These are phyloP conservation scores for Blastocystis hominis DNA, from an alignment of 352 stramenopile genomes.

Conservation along the genomic window DNA sequence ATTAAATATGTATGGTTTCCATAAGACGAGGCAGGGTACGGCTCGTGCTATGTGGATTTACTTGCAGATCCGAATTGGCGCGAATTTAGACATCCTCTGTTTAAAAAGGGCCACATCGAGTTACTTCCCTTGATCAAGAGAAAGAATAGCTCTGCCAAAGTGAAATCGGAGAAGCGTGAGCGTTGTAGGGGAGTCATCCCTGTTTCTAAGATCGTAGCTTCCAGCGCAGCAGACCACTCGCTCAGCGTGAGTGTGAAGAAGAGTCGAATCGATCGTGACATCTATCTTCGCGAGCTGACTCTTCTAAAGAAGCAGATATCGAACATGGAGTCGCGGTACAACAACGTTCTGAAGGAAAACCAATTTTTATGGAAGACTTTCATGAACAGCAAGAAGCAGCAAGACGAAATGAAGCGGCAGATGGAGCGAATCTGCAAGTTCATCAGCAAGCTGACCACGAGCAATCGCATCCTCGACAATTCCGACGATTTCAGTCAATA, in stretches of 20 bases:
- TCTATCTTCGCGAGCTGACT: slow-evolving; percentile 17
- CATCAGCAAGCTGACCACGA: slow-evolving; percentile 40
- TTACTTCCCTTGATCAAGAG: slow-evolving; percentile 42
- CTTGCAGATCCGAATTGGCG: slow-evolving; percentile 58
- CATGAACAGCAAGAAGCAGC: slow-evolving; percentile 53
- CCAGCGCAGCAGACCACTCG: background rate
- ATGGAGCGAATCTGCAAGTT: slow-evolving; percentile 52
- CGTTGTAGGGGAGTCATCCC: background rate
- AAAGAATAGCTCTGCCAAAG: slow-evolving; percentile 41
- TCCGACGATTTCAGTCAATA: background rate
- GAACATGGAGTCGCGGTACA: slow-evolving; percentile 54
- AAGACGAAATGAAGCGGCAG: slow-evolving; percentile 55
- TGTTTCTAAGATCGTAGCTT: background rate
- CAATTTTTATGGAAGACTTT: slow-evolving; percentile 34
- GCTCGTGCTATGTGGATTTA: background rate
- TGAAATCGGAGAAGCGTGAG: slow-evolving; percentile 46
- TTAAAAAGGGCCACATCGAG: slow-evolving; percentile 50
- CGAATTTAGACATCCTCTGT: slow-evolving; percentile 56
- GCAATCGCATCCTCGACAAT: slow-evolving; percentile 1
- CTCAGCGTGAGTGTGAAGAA: slow-evolving; percentile 52
- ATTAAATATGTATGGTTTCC: slow-evolving; percentile 80
- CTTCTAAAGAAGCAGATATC: slow-evolving; percentile 49
- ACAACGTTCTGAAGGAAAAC: slow-evolving; percentile 51
- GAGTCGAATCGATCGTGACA: slow-evolving; percentile 31
- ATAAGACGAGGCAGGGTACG: slow-evolving; percentile 64